Conservation (phyloP, 495 filamentous ascomycete genomes). For the Hypoxylon cercidicola region DNA sequence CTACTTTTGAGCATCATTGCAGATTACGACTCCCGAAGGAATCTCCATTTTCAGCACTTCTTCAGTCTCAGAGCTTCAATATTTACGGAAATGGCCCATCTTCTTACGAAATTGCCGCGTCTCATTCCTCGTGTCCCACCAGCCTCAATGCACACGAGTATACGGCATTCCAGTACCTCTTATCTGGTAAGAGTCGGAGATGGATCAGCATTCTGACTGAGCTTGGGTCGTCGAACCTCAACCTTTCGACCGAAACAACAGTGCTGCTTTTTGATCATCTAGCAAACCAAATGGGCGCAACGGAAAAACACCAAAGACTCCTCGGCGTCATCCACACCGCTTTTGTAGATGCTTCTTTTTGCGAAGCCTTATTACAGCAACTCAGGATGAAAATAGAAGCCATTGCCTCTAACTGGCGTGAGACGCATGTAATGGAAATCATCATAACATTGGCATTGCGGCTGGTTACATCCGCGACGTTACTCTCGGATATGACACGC, state of each 20-base stretch:
- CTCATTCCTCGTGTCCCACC: constrained; percentile 59
- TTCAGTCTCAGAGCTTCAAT: constrained; percentile 27
- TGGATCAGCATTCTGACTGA: constrained; percentile 62
- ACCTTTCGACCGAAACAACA: constrained; percentile 59
- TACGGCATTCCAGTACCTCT: constrained; percentile 57
- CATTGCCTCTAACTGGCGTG: constrained; percentile 63
- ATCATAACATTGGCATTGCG: constrained; percentile 54
- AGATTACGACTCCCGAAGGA: constrained; percentile 41
- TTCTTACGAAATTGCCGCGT: constrained; percentile 65
- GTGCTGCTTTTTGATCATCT: constrained; percentile 53
- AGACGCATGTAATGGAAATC: constrained; percentile 59
- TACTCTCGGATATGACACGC: not conserved
- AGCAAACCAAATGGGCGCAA: constrained; percentile 57
- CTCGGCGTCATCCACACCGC: constrained; percentile 55
- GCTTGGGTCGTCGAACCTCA: constrained; percentile 62
- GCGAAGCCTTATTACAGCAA: constrained; percentile 52
- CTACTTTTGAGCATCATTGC: constrained; percentile 55
- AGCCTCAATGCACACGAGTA: constrained; percentile 60
- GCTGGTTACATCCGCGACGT: constrained; percentile 37
- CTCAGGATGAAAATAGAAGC: constrained; percentile 50
- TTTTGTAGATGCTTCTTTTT: constrained; percentile 60
- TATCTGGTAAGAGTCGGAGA: constrained; percentile 55
- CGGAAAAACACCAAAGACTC: constrained; percentile 26
- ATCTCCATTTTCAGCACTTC: constrained; percentile 46
- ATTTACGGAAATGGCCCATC: constrained; percentile 52